Evolutionary conservation across 2,329 filamentous ascomycete species (phyloP), one percentile per base, ranked within the genome.

Genomic region (Chaetomium olivaceum): DNA sequence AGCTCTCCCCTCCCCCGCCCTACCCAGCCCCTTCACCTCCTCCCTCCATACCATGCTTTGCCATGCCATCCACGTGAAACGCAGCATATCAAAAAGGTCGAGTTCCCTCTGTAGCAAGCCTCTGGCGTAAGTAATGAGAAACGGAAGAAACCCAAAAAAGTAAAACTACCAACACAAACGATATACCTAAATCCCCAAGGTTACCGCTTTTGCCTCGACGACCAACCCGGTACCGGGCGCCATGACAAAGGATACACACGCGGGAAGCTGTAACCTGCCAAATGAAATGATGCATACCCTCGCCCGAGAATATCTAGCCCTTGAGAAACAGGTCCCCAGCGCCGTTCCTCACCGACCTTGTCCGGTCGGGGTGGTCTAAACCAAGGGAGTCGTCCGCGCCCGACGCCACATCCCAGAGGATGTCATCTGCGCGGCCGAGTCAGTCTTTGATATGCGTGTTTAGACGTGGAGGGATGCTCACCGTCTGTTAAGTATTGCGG

Each of bases 401-500:
- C 29, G 74, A 77, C 64, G 78, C 80, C 70, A 81, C 74, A 62
- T 82, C 83, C 80, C 78, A 88, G 29, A 90, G 76, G 58, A 87
- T 78, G 72, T 89, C 84, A 70, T 88, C 86, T 90, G 64, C 31
- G n/a, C 8, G 76, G 1, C 3, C 14, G 69, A 74, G 76, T 74
- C 62, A 74, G 73, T 46, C 51, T 43, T 3, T 19, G 3, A 8
- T 21, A 21, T 46, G 3, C 19, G 6, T 46, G 29, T 21, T 43
- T 16, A 16, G 23, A 4, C 11, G 6, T 4, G 27, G 50, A 51
- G 21, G 8, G 21, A 39, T 9, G 77, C 89, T 83, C 81, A 97
- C 94, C 93, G 80, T 98, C 95, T 71, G 90, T 88, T 56, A 99
- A 82, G 79, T 96, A 96, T 66, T 87, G 85, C 29, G 93, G 90